A percentile compares a stretch with the other conserved stretches of the same genome.
Conservation (phyloP, 805 yeast genomes). For the Candida sanyiensis region DNA sequence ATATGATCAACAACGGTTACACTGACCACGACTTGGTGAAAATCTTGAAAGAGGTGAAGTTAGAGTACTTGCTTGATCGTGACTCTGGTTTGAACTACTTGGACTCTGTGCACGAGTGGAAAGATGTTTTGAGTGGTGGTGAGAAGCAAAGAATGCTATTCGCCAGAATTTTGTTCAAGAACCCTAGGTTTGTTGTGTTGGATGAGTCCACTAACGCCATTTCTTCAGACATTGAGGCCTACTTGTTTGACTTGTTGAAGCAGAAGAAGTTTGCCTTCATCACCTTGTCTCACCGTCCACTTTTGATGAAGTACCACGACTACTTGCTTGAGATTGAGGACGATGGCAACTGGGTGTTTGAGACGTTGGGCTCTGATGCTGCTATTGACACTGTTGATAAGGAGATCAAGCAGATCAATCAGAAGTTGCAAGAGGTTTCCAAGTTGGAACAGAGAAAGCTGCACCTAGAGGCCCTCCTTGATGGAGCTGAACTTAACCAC, state of each 20-base stretch:
- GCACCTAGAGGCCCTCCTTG: slow-evolving; percentile 41
- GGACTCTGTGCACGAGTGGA: slow-evolving; percentile 62
- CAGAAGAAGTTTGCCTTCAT: slow-evolving; percentile 67
- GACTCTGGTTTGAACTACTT: slow-evolving; percentile 43
- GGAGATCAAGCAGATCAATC: slow-evolving; percentile 64
- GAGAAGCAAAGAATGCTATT: slow-evolving; percentile 87
- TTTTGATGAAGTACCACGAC: slow-evolving; percentile 80
- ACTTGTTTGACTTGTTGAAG: slow-evolving; percentile 70
- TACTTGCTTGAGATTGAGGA: slow-evolving; percentile 63
- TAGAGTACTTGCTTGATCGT: slow-evolving; percentile 74
- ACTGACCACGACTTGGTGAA: slow-evolving; percentile 65
- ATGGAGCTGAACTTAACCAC: slow-evolving; percentile 18
- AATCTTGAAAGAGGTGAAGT: slow-evolving; percentile 67
- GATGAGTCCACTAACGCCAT: slow-evolving; percentile 96
- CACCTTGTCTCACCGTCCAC: slow-evolving; percentile 79
- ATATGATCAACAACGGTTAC: slow-evolving; percentile 66
- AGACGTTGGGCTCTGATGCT: slow-evolving; percentile 59
- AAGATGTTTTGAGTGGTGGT: slow-evolving; percentile 92
- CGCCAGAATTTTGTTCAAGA: slow-evolving; percentile 77
- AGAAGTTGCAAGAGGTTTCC: slow-evolving; percentile 53
- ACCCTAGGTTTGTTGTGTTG: slow-evolving; percentile 73
- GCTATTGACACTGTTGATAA: slow-evolving; percentile 64
- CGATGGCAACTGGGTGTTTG: slow-evolving; percentile 53
- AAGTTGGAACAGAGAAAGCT: slow-evolving; percentile 54
- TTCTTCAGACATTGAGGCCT: slow-evolving; percentile 83